Evolutionary conservation across 2,329 filamentous ascomycete species (phyloP).

Genomic region (Microdochium bolleyi): DNA sequence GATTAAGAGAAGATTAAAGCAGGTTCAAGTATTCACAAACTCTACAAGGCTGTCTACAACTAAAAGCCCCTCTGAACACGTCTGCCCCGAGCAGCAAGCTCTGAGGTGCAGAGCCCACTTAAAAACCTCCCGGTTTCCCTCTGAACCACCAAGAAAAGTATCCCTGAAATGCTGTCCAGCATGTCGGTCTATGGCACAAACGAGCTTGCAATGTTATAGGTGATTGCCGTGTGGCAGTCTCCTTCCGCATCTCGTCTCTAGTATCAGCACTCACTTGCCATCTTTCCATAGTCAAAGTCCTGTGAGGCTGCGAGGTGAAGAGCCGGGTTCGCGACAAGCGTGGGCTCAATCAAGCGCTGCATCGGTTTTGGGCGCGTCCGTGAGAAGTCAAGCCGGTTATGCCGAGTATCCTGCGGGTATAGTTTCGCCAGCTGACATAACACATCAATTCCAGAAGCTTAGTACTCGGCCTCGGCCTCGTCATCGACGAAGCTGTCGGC

Average conservation of each 20-base stretch:
- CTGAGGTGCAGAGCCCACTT: too few relatives aligned
- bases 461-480: constrained; percentile 72
- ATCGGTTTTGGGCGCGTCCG: not conserved
- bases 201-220: too few relatives aligned
- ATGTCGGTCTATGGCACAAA: too few relatives aligned
- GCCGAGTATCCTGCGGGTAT: not conserved
- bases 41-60: not conserved
- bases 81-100: not conserved
- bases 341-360: not conserved
- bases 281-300: too few relatives aligned
- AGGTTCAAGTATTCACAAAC: not conserved
- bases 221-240: too few relatives aligned
- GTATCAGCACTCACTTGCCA: too few relatives aligned
- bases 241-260: too few relatives aligned
- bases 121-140: too few relatives aligned
- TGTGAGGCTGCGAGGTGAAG: too few relatives aligned
- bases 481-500: constrained; percentile 60
- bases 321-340: not conserved
- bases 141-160: too few relatives aligned
- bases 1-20: not conserved
- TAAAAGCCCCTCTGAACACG: not conserved
- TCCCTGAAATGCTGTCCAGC: too few relatives aligned
- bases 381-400: not conserved
- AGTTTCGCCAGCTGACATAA: not conserved
- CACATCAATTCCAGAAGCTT: constrained; percentile 24